Evolutionary conservation across 2,329 filamentous ascomycete species (phyloP).

Genomic region (Chaetomium olivaceum): DNA sequence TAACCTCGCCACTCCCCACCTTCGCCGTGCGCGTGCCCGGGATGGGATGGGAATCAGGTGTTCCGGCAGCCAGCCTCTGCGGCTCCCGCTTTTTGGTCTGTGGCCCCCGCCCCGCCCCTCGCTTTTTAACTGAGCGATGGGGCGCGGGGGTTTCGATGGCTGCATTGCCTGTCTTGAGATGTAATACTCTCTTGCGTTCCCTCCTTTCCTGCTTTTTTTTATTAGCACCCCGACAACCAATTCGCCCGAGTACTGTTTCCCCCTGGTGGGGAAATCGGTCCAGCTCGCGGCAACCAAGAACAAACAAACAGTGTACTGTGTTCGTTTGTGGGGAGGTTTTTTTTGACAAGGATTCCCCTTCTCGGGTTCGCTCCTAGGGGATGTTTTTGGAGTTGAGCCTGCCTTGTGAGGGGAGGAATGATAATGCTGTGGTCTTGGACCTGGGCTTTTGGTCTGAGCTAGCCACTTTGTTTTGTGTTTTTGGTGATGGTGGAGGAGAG

Average conservation of each 20-base stretch:
- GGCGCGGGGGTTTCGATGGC: slow-evolving; percentile 50
- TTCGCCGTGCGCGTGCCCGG: slow-evolving; percentile 1
- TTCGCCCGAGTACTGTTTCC: slow-evolving; percentile 16
- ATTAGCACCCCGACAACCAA: background rate
- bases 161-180: slow-evolving; percentile 46
- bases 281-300: slow-evolving; percentile 14
- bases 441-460: slow-evolving; percentile 13
- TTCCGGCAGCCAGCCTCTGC: background rate
- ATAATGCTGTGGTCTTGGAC: slow-evolving; percentile 12
- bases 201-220: background rate
- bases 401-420: background rate
- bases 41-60: slow-evolving; percentile 23
- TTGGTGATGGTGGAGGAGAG: background rate
- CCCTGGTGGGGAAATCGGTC: slow-evolving; percentile 16
- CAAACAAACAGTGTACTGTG: background rate
- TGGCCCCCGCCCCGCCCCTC: slow-evolving; percentile 10
- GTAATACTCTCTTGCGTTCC: slow-evolving; percentile 22
- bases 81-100: background rate
- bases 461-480: background rate
- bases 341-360: slow-evolving; percentile 1
- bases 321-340: slow-evolving; percentile 11
- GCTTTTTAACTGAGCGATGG: slow-evolving; percentile 32
- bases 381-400: background rate
- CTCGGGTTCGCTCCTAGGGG: slow-evolving; percentile 4
- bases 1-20: slow-evolving; percentile 19